Percentiles rank a stretch among this genome's conserved stretches.
phyloP scores from a whole-genome alignment of 495 filamentous ascomycete genomes.

The Aspergillus homomorphus region DNA sequence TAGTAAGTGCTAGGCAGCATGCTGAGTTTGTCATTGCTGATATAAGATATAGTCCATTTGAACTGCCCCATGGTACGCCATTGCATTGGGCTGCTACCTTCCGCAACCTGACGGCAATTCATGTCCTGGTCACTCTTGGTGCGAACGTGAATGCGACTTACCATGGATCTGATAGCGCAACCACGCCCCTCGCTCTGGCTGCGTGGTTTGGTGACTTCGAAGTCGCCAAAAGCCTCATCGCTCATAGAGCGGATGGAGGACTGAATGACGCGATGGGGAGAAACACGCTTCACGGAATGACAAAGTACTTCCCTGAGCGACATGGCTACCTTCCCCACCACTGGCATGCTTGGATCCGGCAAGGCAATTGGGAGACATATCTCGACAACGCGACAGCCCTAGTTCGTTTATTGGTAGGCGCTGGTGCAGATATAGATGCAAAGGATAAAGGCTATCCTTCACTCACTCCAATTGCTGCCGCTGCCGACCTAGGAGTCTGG shows the following conservation, averaged over 20 bases:
- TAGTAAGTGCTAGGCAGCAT: conserved; percentile 15
- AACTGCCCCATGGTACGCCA: conserved; percentile 29
- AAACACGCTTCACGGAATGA: background rate
- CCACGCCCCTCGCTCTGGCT: background rate
- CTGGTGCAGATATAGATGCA: conserved; percentile 17
- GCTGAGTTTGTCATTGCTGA: background rate
- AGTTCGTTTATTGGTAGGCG: background rate
- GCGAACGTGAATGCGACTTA: background rate
- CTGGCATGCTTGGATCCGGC: background rate
- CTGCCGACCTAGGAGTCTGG: conserved; percentile 21
- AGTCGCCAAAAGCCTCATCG: background rate
- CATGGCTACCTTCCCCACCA: background rate
- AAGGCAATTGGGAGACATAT: background rate
- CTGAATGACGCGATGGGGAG: background rate
- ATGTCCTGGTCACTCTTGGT: conserved; percentile 20
- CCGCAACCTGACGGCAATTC: conserved; percentile 16
- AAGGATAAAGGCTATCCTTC: conserved; percentile 21
- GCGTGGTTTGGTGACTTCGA: background rate
- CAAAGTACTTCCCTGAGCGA: background rate
- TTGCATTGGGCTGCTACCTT: conserved; percentile 30
- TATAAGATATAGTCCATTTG: conserved; percentile 21
- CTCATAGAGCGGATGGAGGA: background rate
- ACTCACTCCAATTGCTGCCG: conserved; percentile 17
- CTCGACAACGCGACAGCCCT: background rate
- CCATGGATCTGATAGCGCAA: background rate